phyloP scores from a whole-genome alignment of 208 protist species.

The Crithidia thermophila region DNA sequence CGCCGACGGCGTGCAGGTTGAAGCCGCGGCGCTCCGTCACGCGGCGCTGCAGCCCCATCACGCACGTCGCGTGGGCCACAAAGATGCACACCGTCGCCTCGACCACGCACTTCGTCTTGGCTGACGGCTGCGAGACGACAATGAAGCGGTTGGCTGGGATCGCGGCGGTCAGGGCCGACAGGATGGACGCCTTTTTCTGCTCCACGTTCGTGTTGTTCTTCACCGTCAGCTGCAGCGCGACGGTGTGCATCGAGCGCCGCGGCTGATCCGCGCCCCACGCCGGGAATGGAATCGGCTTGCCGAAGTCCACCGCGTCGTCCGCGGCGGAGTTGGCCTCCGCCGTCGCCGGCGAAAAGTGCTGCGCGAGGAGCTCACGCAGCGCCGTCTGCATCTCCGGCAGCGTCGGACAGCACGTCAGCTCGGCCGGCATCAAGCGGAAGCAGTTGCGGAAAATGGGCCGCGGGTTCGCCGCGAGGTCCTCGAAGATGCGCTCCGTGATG shows the following conservation, averaged over 20 bases:
- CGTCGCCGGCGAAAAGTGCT: conserved; percentile 51
- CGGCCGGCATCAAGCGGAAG: conserved; percentile 78
- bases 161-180: conserved; percentile 42
- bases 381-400: conserved; percentile 69
- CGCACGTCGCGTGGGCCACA: conserved; percentile 77
- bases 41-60: conserved; percentile 69
- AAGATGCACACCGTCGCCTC: conserved; percentile 52
- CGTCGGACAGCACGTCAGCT: conserved; percentile 87
- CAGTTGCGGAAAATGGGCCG: conserved; percentile 74
- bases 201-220: conserved; percentile 89
- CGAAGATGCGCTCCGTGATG: conserved; percentile 77
- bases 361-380: conserved; percentile 44
- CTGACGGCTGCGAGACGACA: conserved; percentile 41
- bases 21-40: conserved; percentile 54
- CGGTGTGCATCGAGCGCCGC: conserved; percentile 43
- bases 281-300: conserved; percentile 20
- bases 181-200: conserved; percentile 50
- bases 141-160: conserved; percentile 85
- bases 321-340: conserved; percentile 2
- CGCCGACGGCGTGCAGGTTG: conserved; percentile 72
- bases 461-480: conserved; percentile 54
- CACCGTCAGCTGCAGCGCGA: conserved; percentile 65
- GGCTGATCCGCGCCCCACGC: conserved; percentile 9
- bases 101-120: conserved; percentile 28
- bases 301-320: conserved; percentile 23